These are phyloP conservation scores for Diaporthe amygdali DNA, from an alignment of 2,329 filamentous ascomycete genomes.

Conservation along the genomic window DNA sequence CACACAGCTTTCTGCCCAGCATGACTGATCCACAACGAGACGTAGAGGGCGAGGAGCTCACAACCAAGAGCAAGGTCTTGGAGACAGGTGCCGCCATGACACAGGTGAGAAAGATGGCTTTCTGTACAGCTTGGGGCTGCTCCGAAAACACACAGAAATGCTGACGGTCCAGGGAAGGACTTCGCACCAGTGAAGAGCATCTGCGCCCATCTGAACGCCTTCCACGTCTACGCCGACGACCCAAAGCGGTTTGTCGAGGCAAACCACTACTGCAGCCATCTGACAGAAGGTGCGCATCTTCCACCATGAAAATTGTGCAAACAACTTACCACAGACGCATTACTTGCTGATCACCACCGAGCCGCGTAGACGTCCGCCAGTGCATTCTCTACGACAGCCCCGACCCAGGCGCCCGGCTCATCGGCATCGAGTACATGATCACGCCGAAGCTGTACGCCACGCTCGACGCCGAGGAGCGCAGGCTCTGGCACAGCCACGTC, in stretches of 20 bases:
- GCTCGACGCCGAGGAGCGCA: constrained; percentile 70
- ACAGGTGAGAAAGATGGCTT: constrained; percentile 47
- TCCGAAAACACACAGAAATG: not conserved
- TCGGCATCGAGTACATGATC: constrained; percentile 91
- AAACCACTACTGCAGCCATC: constrained; percentile 84
- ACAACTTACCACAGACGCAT: not conserved
- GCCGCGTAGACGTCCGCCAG: constrained; percentile 70
- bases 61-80: constrained; percentile 61
- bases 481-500: constrained; percentile 78
- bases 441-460: constrained; percentile 70
- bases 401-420: constrained; percentile 70
- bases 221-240: constrained; percentile 81
- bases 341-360: not conserved
- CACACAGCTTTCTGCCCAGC: not conserved
- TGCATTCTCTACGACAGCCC: constrained; percentile 84
- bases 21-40: not conserved
- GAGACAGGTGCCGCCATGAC: constrained; percentile 65
- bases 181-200: constrained; percentile 76
- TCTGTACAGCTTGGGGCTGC: not conserved
- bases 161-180: constrained; percentile 45
- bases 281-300: constrained; percentile 62
- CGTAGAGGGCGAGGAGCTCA: constrained; percentile 52
- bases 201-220: constrained; percentile 86
- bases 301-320: too few species aligned
- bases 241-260: constrained; percentile 73